A percentile compares a stretch with the other conserved stretches of the same genome.
Conservation (phyloP, 1,284 basidiomycete genomes). For the Puccinia novopanici region DNA sequence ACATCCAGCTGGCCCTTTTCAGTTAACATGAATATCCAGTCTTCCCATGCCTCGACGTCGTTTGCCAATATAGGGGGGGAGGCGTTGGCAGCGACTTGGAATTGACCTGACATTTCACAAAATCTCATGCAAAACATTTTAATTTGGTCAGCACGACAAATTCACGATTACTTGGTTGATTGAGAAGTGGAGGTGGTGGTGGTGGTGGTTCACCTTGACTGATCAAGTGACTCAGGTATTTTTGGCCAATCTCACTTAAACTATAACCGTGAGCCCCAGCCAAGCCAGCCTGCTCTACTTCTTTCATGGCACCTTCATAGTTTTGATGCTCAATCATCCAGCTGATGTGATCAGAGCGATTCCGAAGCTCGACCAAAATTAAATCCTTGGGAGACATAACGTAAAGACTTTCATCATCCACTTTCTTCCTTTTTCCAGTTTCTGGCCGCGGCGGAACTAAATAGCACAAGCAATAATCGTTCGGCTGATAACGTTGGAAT, state of each 20-base stretch:
- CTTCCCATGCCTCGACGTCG: constrained; percentile 82
- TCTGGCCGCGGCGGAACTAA: constrained; percentile 52
- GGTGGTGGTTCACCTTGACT: constrained; percentile 23
- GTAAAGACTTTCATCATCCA: constrained; percentile 65
- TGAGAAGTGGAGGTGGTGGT: background rate
- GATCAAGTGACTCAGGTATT: constrained; percentile 45
- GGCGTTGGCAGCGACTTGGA: constrained; percentile 77
- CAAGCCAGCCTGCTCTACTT: constrained; percentile 72
- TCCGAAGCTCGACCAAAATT: constrained; percentile 79
- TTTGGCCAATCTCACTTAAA: constrained; percentile 53
- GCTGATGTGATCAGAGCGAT: constrained; percentile 82
- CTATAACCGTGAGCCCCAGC: constrained; percentile 54
- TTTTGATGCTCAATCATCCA: constrained; percentile 85
- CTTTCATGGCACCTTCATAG: constrained; percentile 82
- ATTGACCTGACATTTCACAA: constrained; percentile 67
- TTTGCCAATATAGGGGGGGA: constrained; percentile 82
- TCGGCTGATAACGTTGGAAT: constrained; percentile 83
- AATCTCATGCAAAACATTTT: background rate
- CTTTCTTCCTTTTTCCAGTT: constrained; percentile 44
- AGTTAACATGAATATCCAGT: constrained; percentile 89
- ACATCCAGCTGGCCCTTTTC: constrained; percentile 79
- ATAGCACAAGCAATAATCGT: constrained; percentile 75
- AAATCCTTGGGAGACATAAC: constrained; percentile 83
- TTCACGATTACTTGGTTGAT: background rate
- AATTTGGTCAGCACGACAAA: background rate